Evolutionary conservation across 1,139 yeast species (phyloP).

Genomic region (Keqinozyma sinolaborantium): DNA sequence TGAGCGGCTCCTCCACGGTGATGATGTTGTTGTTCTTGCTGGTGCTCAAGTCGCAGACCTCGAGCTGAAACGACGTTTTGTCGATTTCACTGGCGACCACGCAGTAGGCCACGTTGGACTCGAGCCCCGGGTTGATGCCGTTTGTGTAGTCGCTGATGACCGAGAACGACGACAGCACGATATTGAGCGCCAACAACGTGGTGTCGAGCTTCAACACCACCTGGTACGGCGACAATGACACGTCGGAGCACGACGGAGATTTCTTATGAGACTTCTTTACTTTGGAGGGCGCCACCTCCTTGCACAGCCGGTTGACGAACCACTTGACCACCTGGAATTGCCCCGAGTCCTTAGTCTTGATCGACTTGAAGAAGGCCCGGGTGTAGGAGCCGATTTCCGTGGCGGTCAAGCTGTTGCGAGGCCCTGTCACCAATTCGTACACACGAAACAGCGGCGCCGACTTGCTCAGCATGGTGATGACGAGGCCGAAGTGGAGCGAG

Average conservation of each 20-base stretch:
- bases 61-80: constrained; percentile 6
- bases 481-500: constrained; percentile 14
- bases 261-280: constrained; percentile 5
- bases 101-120: constrained; percentile 6
- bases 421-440: constrained; percentile 11
- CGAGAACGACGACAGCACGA: constrained; percentile 9
- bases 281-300: constrained; percentile 3
- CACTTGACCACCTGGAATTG: constrained; percentile 16
- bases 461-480: constrained; percentile 6
- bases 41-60: constrained; percentile 5
- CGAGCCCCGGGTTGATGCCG: constrained; percentile 4
- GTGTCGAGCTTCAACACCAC: constrained; percentile 11
- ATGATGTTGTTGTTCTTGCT: constrained; percentile 5
- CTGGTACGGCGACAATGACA: constrained; percentile 9
- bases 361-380: constrained; percentile 14
- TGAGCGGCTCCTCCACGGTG: constrained; percentile 2
- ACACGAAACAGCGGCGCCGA: constrained; percentile 11
- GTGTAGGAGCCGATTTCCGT: constrained; percentile 17
- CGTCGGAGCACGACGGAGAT: constrained; percentile 7
- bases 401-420: constrained; percentile 7
- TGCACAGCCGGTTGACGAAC: constrained; percentile 9
- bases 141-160: constrained; percentile 8
- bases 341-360: constrained; percentile 6
- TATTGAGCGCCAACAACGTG: constrained; percentile 11
- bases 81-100: constrained; percentile 5